Conservation (phyloP, 2,329 filamentous ascomycete species). For the Rutstroemia sp. region DNA sequence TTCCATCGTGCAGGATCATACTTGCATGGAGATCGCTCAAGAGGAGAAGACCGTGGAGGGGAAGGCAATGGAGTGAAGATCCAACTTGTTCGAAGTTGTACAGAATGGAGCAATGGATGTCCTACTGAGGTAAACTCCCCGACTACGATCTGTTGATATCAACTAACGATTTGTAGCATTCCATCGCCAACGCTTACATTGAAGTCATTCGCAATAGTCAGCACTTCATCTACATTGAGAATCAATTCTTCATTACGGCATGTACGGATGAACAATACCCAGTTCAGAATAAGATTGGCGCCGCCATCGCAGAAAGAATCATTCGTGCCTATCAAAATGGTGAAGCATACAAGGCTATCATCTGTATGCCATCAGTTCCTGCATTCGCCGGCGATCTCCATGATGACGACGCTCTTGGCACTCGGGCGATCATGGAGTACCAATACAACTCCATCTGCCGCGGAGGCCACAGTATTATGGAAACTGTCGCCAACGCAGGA, state of each 20-base stretch:
- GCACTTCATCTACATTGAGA: conserved; percentile 75
- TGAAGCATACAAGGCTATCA: conserved; percentile 65
- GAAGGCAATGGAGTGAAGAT: conserved; percentile 34
- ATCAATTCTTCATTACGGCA: conserved; percentile 82
- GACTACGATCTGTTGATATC: background rate
- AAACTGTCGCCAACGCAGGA: conserved; percentile 56
- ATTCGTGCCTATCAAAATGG: conserved; percentile 58
- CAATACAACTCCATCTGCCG: conserved; percentile 76
- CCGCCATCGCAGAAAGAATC: conserved; percentile 71
- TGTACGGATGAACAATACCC: conserved; percentile 63
- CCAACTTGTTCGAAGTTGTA: conserved; percentile 37
- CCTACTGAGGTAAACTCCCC: conserved; percentile 40
- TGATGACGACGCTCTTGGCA: conserved; percentile 64
- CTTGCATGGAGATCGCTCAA: background rate
- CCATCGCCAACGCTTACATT: conserved; percentile 80
- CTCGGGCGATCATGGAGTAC: conserved; percentile 81
- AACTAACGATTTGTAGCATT: conserved; percentile 43
- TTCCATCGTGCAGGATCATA: background rate
- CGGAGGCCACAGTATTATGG: conserved; percentile 71
- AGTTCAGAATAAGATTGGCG: conserved; percentile 70
- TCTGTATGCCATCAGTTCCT: conserved; percentile 73
- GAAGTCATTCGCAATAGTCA: conserved; percentile 60
- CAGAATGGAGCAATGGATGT: conserved; percentile 53
- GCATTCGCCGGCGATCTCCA: conserved; percentile 77
- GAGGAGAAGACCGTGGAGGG: conserved; percentile 41